Evolutionary conservation across 495 filamentous ascomycete genomes (phyloP).

Genomic region (Xylaria castorea): DNA sequence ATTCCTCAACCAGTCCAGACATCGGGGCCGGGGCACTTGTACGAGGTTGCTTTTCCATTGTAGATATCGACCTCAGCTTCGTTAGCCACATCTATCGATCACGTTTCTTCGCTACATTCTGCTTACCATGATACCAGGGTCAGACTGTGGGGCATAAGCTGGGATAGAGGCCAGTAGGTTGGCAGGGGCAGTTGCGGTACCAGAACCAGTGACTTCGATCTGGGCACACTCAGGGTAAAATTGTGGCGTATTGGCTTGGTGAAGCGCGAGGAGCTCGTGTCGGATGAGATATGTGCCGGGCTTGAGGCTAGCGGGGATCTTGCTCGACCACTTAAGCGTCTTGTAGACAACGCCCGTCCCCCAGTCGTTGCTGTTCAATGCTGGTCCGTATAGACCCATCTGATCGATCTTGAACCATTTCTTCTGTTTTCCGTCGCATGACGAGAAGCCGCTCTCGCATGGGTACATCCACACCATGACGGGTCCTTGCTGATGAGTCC

Average conservation of each 20-base stretch:
- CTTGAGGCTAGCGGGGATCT: conserved; percentile 56
- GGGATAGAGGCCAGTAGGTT: conserved; percentile 57
- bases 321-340: conserved; percentile 59
- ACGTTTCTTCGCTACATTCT: not conserved
- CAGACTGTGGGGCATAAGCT: conserved; percentile 56
- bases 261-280: conserved; percentile 65
- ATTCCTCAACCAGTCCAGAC: conserved; percentile 54
- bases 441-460: conserved; percentile 54
- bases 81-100: conserved; percentile 17
- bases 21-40: conserved; percentile 56
- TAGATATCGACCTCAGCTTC: conserved; percentile 54
- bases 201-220: conserved; percentile 58
- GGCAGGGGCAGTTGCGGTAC: conserved; percentile 48
- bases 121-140: conserved; percentile 59
- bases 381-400: conserved; percentile 51
- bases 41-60: conserved; percentile 51
- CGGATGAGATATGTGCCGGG: conserved; percentile 65
- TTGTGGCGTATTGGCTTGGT: conserved; percentile 65
- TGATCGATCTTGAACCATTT: conserved; percentile 70
- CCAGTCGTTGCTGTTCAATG: conserved; percentile 57
- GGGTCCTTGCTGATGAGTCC: conserved; percentile 64
- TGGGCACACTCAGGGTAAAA: conserved; percentile 69
- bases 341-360: conserved; percentile 55
- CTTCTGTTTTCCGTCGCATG: conserved; percentile 53
- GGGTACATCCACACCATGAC: conserved; percentile 63